Conservation (phyloP, 2,329 filamentous ascomycete species). For the Trichoderma sp. region DNA sequence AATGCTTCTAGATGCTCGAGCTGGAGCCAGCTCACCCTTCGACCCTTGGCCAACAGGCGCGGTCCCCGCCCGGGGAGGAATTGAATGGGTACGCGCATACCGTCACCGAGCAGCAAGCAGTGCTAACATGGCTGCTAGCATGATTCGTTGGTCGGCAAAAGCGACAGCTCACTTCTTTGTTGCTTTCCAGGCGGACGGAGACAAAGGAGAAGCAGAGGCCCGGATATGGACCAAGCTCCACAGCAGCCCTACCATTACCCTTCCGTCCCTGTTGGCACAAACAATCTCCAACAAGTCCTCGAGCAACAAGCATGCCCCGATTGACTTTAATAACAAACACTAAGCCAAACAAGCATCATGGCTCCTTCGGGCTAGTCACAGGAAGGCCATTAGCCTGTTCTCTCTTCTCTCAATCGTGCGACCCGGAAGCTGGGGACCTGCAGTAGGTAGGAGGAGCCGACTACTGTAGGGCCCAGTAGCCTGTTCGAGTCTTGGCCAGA, state of each 20-base stretch:
- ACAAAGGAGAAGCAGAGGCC: background rate
- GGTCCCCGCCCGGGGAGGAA: background rate
- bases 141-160: background rate
- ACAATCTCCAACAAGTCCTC: background rate
- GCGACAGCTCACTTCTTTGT: background rate
- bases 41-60: background rate
- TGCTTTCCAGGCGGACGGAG: background rate
- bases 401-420: slow-evolving; percentile 9
- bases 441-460: slow-evolving; percentile 19
- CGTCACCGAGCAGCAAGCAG: background rate
- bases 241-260: slow-evolving; percentile 1
- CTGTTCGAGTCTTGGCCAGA: background rate
- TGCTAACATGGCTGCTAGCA: background rate
- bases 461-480: slow-evolving; percentile 16
- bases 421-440: slow-evolving; percentile 18
- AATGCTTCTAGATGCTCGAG: slow-evolving; percentile 18
- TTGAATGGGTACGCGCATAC: background rate
- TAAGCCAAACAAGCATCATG: background rate
- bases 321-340: background rate
- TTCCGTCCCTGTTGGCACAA: background rate
- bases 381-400: slow-evolving; percentile 3
- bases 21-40: slow-evolving; percentile 13
- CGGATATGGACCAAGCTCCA: background rate
- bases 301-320: background rate
- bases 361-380: background rate